Conservation (phyloP, 2,329 filamentous ascomycete genomes). For the Cytospora piceae region DNA sequence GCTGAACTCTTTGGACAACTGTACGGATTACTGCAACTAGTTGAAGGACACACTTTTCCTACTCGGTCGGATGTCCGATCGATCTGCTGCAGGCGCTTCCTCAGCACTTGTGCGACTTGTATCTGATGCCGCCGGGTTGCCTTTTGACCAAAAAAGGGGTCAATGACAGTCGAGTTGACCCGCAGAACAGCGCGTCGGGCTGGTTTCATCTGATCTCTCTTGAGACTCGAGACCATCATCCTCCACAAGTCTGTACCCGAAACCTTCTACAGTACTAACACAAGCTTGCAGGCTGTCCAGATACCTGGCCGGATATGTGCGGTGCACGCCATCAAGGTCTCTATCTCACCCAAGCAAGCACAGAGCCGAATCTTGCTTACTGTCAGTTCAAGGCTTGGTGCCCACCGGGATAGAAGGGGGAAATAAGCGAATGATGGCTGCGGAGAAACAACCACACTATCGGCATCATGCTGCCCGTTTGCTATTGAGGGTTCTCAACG, state of each 20-base stretch:
- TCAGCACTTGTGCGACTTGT: neutral
- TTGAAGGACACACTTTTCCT: neutral
- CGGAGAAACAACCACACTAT: neutral
- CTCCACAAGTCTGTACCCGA: slow-evolving; percentile 5
- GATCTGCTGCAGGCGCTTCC: neutral
- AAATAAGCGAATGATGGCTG: neutral
- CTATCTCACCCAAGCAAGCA: neutral
- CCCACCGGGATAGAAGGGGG: neutral
- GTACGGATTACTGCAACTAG: neutral
- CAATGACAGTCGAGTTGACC: slow-evolving; percentile 6
- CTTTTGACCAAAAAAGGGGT: slow-evolving; percentile 16
- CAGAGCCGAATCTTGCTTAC: neutral
- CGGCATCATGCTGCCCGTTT: neutral
- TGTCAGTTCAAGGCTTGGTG: neutral
- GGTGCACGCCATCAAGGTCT: neutral
- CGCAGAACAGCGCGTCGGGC: slow-evolving; percentile 27
- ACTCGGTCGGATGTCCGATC: neutral
- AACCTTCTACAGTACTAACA: neutral
- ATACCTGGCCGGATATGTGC: neutral
- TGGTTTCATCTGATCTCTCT: slow-evolving; percentile 29
- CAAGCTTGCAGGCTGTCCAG: neutral
- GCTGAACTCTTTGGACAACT: neutral
- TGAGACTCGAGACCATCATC: slow-evolving; percentile 12
- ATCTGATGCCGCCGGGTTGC: neutral
- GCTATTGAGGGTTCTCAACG: slow-evolving; percentile 19